Base-by-base conservation (phyloP, 306 rosid genomes). In the Gillenia trifoliata region DNA sequence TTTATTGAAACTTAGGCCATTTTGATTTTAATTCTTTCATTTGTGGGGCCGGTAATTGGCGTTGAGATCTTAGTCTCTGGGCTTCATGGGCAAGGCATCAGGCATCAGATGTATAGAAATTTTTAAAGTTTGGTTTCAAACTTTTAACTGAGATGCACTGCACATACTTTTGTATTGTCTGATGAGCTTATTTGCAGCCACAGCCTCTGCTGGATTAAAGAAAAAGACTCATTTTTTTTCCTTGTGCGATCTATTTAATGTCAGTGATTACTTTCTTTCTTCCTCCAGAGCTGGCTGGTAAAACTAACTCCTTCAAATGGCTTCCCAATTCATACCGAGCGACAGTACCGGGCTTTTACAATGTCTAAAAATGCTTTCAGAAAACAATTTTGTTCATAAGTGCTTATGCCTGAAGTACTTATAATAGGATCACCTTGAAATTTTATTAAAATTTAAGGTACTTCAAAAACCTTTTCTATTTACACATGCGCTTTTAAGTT, bases 21-120 rank as follows among this genome's bases (percentile, higher is more conserved):
- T 75, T 61, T 76, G 74, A 85, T 83, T 77, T 69, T 64, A 64
- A 87, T 94, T 94, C 96, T 88, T 91, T 88, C 80, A 90, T 87
- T 88, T 83, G 85, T 87, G 92, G 81, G 86, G 87, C 83, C 72
- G 72, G 72, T 34, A 64, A 75, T 47, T 47, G 57, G 79, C 75
- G 77, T 57, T 56, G 56, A 65, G 68, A 76, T 80, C 70, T 65
- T 75, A 71, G 75, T 80, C 55, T 78, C 80, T 9, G 43, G 83
- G 85, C 65, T 79, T 69, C 15, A 30, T 76, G 78, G 65, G 61
- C 30, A 26, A 59, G 64, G 31, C 33, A 6, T 33, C 54, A 70
- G 70, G 79, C 68, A 66, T 28, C 68, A 65, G 23, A 79, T 87
- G 90, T 89, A 84, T 83, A 86, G 75, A 66, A 84, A 77, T 49